These are phyloP conservation scores for Lactarius pseudohatsudake DNA, from an alignment of 768 basidiomycete species.

Conservation along the genomic window DNA sequence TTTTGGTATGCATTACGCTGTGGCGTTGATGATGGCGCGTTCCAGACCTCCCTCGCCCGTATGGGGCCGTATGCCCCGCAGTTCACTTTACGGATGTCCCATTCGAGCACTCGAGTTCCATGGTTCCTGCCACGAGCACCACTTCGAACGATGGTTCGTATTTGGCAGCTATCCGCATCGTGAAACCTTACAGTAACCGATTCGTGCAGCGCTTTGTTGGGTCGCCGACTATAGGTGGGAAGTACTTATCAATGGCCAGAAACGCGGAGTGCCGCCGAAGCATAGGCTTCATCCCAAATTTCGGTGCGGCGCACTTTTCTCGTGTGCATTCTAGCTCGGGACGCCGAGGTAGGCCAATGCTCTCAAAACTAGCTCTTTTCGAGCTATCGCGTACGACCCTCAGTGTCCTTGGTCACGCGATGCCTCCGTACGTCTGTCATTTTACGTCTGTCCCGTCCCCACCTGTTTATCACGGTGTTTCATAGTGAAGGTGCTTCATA, in stretches of 20 bases:
- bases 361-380: constrained; percentile 57
- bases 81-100: constrained; percentile 58
- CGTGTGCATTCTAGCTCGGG: background rate
- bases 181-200: background rate
- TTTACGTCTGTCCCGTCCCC: background rate
- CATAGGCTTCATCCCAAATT: constrained; percentile 62
- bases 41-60: constrained; percentile 50
- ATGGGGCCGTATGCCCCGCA: constrained; percentile 47
- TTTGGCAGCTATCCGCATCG: background rate
- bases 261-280: constrained; percentile 73
- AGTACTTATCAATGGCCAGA: constrained; percentile 76
- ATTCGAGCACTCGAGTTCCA: constrained; percentile 58
- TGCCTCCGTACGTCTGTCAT: constrained; percentile 22
- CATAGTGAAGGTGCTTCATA: constrained; percentile 42
- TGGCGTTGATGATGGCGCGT: background rate
- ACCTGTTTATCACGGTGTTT: background rate
- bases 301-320: constrained; percentile 42
- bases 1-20: background rate
- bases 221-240: constrained; percentile 54
- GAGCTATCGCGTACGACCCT: constrained; percentile 42
- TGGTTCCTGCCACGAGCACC: constrained; percentile 30
- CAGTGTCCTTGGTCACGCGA: constrained; percentile 23
- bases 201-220: constrained; percentile 65
- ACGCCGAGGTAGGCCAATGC: constrained; percentile 42
- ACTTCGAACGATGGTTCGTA: constrained; percentile 72